Base-by-base conservation (phyloP, 2,329 filamentous ascomycete species). In the Paecilomyces niveus region DNA sequence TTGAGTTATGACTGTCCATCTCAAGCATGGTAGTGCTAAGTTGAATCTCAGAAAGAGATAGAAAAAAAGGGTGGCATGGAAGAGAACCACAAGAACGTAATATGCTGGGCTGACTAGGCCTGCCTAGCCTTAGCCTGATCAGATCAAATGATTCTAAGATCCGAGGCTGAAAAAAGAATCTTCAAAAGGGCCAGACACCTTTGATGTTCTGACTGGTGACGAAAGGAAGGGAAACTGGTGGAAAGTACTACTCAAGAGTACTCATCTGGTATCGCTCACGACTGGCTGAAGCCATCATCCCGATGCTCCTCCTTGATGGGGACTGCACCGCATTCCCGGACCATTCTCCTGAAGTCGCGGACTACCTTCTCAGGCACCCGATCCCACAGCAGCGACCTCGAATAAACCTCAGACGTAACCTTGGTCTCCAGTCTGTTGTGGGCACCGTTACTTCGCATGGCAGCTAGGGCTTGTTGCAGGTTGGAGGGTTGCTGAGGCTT, bases 351-450 rank as follows among this genome's bases (percentile, higher is more conserved):
- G 79, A 97, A 97, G 72, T 93, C 91, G 66, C 87, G 86, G 57
- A 99, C 91, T 54, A 97, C 92, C 64, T 97, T 92, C 66, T 86
- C 84, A 13, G 94, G 92, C 67, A 97, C 92, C 75, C 92, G 90
- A 70, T 97, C 92, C 90, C 91, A 96, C 59, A 97, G 85, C 61
- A 97, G 82, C 62, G 91, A 96, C 59, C 93, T 85, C 33, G 92
- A 95, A 78, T 96, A 96, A 50, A 97, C 90, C 68, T 97, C 92
- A 58, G 92, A 89, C 54, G 88, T 89, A 55, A 84, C 84, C 65
- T 73, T 70, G 32, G 64, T 70, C 49, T 74, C 72, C 24, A 73
- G 62, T 9, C 78, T 77, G 58, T 89, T 84, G 75, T 90, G 90
- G 69, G 81, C 84, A 68, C 81, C 81, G 67, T 82, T 84, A 65